Percentiles rank a stretch among this genome's conserved stretches.
phyloP scores from a whole-genome alignment of 306 rosid genomes.

The peach (Prunus persica) region DNA sequence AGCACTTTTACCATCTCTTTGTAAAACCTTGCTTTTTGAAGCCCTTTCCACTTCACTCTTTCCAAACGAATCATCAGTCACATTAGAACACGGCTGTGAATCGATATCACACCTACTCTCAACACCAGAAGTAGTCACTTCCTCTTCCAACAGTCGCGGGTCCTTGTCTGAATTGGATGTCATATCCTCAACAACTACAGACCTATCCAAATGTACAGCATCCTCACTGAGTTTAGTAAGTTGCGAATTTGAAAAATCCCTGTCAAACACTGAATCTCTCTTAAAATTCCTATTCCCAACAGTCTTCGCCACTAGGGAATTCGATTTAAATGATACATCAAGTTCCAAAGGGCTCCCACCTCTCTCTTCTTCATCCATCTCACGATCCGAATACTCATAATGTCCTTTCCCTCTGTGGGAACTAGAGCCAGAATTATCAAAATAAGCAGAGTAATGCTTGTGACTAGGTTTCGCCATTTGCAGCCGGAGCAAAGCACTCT shows the following conservation, averaged over 20 bases:
- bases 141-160: constrained; percentile 10
- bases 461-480: constrained; percentile 54
- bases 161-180: constrained; percentile 33
- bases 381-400: constrained; percentile 32
- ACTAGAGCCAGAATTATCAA: constrained; percentile 38
- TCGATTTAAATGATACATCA: constrained; percentile 82
- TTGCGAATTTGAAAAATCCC: constrained; percentile 11
- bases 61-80: constrained; percentile 15
- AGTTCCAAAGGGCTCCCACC: constrained; percentile 69
- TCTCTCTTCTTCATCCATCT: constrained; percentile 46
- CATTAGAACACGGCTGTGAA: constrained; percentile 29
- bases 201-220: constrained; percentile 22
- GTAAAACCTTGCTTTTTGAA: constrained; percentile 18
- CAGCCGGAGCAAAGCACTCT: constrained; percentile 86
- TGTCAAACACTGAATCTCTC: constrained; percentile 9
- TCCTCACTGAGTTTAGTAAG: neutral
- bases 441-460: constrained; percentile 47
- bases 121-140: constrained; percentile 3
- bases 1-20: constrained; percentile 16
- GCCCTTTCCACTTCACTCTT: constrained; percentile 30
- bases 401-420: constrained; percentile 58
- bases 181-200: constrained; percentile 17
- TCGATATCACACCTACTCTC: constrained; percentile 25
- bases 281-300: constrained; percentile 19
- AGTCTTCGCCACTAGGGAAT: constrained; percentile 85